These are phyloP conservation scores for Streptanthus diversifolius DNA, from an alignment of 345 rosid species.

Conservation along the genomic window DNA sequence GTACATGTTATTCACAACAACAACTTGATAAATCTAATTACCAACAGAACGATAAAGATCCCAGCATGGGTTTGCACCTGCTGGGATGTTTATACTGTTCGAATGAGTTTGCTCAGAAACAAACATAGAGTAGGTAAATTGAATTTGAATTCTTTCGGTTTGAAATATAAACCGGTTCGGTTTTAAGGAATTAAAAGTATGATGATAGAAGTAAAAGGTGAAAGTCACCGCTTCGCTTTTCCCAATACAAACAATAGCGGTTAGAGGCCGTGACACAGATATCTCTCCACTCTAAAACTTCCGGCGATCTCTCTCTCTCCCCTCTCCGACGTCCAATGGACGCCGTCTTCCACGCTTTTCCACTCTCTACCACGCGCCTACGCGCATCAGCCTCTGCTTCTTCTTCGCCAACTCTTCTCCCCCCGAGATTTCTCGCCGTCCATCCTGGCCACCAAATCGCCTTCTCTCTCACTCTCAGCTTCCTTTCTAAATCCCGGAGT, in stretches of 20 bases:
- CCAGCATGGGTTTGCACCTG: too few relatives aligned
- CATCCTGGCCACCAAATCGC: slow-evolving; percentile 24
- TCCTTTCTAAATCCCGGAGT: slow-evolving; percentile 19
- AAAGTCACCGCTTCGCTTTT: slow-evolving; percentile 14
- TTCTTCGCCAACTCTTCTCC: slow-evolving; percentile 21
- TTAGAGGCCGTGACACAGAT: slow-evolving; percentile 9
- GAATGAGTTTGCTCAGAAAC: too few relatives aligned
- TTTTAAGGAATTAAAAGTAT: background rate
- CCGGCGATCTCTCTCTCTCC: slow-evolving; percentile 19
- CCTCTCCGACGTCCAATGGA: slow-evolving; percentile 40
- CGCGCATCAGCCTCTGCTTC: slow-evolving; percentile 36
- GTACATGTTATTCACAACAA: too few relatives aligned
- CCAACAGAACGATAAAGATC: too few relatives aligned
- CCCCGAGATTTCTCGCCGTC: slow-evolving; percentile 37
- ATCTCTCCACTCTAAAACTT: background rate
- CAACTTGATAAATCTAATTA: too few relatives aligned
- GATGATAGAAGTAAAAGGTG: background rate
- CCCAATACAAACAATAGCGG: slow-evolving; percentile 29
- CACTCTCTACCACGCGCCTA: slow-evolving; percentile 35
- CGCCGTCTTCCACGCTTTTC: slow-evolving; percentile 33
- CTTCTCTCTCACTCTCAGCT: slow-evolving; percentile 20
- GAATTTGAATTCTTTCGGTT: background rate
- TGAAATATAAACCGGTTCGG: slow-evolving; percentile 15
- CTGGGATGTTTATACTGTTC: too few relatives aligned
- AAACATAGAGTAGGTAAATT: too few relatives aligned